Conservation (phyloP, 352 stramenopile species). For the Pythium dissotocum region DNA sequence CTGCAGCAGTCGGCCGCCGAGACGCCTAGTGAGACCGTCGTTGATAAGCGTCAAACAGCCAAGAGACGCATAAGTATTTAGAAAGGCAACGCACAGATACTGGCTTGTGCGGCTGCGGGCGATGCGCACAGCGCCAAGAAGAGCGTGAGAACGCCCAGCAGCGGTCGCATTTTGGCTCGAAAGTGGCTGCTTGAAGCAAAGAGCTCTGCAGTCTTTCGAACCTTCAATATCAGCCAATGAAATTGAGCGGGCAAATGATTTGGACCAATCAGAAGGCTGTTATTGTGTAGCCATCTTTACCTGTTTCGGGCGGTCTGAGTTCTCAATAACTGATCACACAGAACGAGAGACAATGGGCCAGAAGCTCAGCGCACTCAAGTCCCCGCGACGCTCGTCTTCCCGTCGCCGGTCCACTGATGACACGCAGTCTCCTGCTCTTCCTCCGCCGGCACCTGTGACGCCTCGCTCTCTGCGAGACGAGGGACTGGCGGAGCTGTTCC, state of each 20-base stretch:
- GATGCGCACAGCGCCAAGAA: neutral
- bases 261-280: neutral
- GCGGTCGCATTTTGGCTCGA: neutral
- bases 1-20: conserved; percentile 37
- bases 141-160: neutral
- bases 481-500: too few species aligned
- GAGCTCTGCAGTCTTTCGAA: neutral
- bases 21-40: conserved; percentile 20
- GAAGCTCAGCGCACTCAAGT: too few species aligned
- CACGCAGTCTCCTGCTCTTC: too few species aligned
- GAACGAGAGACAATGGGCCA: too few species aligned
- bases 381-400: too few species aligned
- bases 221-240: conserved; percentile 3
- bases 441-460: too few species aligned
- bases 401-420: too few species aligned
- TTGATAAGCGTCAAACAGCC: neutral
- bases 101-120: neutral
- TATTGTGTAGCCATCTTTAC: conserved; percentile 9
- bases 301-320: too few species aligned
- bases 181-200: neutral
- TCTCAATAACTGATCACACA: too few species aligned
- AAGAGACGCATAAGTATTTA: neutral
- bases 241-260: neutral
- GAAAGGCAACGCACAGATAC: conserved; percentile 9
- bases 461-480: too few species aligned